phyloP scores from a whole-genome alignment of 305 asterid genomes.

The Fraxinus velutina region DNA sequence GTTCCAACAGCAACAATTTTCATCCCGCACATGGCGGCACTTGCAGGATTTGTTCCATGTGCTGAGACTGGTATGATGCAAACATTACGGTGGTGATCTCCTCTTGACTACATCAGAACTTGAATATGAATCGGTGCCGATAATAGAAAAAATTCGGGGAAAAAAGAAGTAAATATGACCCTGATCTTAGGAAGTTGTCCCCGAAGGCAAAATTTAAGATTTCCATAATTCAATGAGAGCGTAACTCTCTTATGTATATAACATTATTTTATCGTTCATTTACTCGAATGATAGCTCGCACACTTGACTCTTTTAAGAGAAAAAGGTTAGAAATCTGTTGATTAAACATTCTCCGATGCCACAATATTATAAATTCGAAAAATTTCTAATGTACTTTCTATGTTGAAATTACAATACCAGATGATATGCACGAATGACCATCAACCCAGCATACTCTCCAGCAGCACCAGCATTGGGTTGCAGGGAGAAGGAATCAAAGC shows the following conservation, averaged over 20 bases:
- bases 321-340: not conserved
- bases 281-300: not conserved
- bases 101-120: conserved; percentile 64
- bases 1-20: conserved; percentile 92
- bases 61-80: conserved; percentile 99
- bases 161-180: not conserved
- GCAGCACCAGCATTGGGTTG: conserved; percentile 99
- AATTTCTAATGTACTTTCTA: not conserved
- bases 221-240: not conserved
- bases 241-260: not conserved
- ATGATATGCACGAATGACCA: conserved; percentile 99
- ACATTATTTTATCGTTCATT: not conserved
- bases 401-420: conserved; percentile 40
- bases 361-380: not conserved
- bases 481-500: conserved; percentile 92
- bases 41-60: conserved; percentile 97
- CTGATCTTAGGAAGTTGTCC: not conserved
- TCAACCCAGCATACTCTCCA: conserved; percentile 95
- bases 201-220: not conserved
- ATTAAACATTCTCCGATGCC: not conserved
- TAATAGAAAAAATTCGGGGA: not conserved
- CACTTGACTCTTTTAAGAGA: not conserved
- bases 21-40: conserved; percentile 99
- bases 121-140: conserved; percentile 12
- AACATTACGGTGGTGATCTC: conserved; percentile 88